phyloP scores from a whole-genome alignment of 306 rosid genomes.

The Mimosa bimucronata region DNA sequence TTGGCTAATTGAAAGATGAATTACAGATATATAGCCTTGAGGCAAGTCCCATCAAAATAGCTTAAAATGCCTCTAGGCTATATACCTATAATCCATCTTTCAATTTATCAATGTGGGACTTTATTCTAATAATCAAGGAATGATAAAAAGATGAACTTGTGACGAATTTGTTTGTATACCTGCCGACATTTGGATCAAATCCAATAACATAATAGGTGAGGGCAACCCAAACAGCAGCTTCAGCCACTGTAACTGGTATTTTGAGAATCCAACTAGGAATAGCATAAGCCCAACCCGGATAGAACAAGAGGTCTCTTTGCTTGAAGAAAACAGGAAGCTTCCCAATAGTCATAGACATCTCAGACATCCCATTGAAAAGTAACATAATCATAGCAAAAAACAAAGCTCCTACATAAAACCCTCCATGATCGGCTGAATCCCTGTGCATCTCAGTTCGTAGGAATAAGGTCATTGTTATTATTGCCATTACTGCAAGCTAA shows the following conservation, averaged over 20 bases:
- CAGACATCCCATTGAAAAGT: slow-evolving; percentile 56
- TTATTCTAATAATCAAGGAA: background rate
- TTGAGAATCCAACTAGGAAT: slow-evolving; percentile 69
- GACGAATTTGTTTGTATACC: slow-evolving; percentile 39
- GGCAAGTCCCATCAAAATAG: no score
- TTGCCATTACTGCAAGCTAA: slow-evolving; percentile 45
- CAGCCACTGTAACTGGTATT: slow-evolving; percentile 56
- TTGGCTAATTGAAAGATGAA: no score
- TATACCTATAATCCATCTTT: no score
- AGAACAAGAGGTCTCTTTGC: slow-evolving; percentile 66
- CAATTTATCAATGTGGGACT: no score
- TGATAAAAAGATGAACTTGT: background rate
- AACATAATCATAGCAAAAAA: slow-evolving; percentile 37
- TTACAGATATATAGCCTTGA: no score
- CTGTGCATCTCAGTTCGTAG: slow-evolving; percentile 50
- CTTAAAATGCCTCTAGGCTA: no score
- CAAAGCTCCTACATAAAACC: slow-evolving; percentile 48
- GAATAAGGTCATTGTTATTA: slow-evolving; percentile 43
- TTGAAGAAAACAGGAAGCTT: slow-evolving; percentile 76
- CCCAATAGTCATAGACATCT: slow-evolving; percentile 60
- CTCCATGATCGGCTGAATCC: slow-evolving; percentile 38
- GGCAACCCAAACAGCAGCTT: slow-evolving; percentile 62
- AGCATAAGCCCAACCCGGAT: slow-evolving; percentile 72
- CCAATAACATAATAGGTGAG: slow-evolving; percentile 69
- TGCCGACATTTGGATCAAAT: slow-evolving; percentile 56